A percentile compares a stretch with the other conserved stretches of the same genome.
These are phyloP conservation scores for Sphaerostilbella broomeana DNA, from an alignment of 2,329 filamentous ascomycete genomes.

Conservation along the genomic window DNA sequence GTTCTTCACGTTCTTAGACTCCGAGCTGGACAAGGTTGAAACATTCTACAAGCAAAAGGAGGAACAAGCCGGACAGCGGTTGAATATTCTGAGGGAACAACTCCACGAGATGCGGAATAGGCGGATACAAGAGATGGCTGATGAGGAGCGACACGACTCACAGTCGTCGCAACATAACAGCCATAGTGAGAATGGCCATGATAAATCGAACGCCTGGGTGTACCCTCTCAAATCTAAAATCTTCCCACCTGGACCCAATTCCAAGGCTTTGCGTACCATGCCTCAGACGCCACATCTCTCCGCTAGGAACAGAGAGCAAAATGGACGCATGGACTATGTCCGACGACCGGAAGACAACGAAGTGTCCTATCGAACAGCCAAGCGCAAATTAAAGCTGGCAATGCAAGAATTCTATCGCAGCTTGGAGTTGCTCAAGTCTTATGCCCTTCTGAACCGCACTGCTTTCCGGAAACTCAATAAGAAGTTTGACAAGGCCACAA, in stretches of 20 bases:
- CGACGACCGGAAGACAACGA: constrained; percentile 42
- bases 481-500: constrained; percentile 90
- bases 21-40: constrained; percentile 86
- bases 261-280: constrained; percentile 52
- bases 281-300: constrained; percentile 40
- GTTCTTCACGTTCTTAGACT: constrained; percentile 79
- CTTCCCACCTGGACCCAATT: constrained; percentile 53
- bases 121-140: constrained; percentile 63
- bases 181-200: constrained; percentile 20
- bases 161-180: not conserved
- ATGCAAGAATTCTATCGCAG: constrained; percentile 90
- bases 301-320: constrained; percentile 19
- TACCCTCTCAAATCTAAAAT: constrained; percentile 48
- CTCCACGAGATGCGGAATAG: constrained; percentile 89
- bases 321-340: constrained; percentile 42
- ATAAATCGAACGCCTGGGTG: constrained; percentile 37
- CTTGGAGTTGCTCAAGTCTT: constrained; percentile 86
- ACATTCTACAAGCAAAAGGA: constrained; percentile 84
- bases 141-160: constrained; percentile 28
- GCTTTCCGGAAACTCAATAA: constrained; percentile 98
- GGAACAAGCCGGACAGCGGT: constrained; percentile 67
- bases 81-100: constrained; percentile 69
- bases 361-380: constrained; percentile 80
- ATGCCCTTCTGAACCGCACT: constrained; percentile 81
- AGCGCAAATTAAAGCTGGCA: constrained; percentile 84